phyloP scores from a whole-genome alignment of 2,329 filamentous ascomycete genomes.

The Claviceps arundinis region DNA sequence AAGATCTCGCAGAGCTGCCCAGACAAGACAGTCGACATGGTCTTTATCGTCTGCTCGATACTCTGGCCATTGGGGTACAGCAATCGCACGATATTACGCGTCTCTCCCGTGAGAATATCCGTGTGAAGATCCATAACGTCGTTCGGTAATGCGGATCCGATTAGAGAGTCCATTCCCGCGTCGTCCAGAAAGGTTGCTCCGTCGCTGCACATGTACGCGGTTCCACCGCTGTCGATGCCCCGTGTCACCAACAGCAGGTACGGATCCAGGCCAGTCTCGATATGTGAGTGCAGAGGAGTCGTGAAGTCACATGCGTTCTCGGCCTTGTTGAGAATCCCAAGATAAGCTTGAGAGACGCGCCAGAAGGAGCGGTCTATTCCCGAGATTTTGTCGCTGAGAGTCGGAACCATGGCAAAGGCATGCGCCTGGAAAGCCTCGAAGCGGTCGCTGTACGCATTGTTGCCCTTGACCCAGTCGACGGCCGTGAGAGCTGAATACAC shows the following conservation, averaged over 20 bases:
- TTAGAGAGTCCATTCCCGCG: slow-evolving; percentile 5
- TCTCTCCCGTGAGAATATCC: slow-evolving; percentile 6
- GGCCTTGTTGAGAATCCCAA: slow-evolving; percentile 3
- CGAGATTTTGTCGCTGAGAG: slow-evolving; percentile 2
- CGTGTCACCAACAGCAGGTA: slow-evolving; percentile 3
- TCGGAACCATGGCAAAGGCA: slow-evolving; percentile 2
- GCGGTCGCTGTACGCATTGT: slow-evolving; percentile 2
- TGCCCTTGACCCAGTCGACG: slow-evolving; percentile 5
- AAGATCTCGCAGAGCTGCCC: slow-evolving; percentile 6
- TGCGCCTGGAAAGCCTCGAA: slow-evolving; percentile 1
- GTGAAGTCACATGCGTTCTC: slow-evolving; percentile 2
- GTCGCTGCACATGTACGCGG: slow-evolving; percentile 7
- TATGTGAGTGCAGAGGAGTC: slow-evolving; percentile 1
- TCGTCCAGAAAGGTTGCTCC: slow-evolving; percentile 6
- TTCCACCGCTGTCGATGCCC: slow-evolving; percentile 5
- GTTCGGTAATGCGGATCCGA: slow-evolving; percentile 5
- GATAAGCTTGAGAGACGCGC: slow-evolving; percentile 5
- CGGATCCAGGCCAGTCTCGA: slow-evolving; percentile 3
- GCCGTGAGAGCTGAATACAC: slow-evolving; percentile 6
- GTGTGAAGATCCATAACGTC: slow-evolving; percentile 8
- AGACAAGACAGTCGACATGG: slow-evolving; percentile 4
- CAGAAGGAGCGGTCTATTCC: slow-evolving; percentile 6
- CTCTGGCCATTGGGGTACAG: slow-evolving; percentile 4
- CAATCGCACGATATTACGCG: slow-evolving; percentile 5
- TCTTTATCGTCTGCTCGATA: not conserved